Evolutionary conservation across 2,329 filamentous ascomycete genomes (phyloP).

Genomic region (Alternaria angustiovoidea): DNA sequence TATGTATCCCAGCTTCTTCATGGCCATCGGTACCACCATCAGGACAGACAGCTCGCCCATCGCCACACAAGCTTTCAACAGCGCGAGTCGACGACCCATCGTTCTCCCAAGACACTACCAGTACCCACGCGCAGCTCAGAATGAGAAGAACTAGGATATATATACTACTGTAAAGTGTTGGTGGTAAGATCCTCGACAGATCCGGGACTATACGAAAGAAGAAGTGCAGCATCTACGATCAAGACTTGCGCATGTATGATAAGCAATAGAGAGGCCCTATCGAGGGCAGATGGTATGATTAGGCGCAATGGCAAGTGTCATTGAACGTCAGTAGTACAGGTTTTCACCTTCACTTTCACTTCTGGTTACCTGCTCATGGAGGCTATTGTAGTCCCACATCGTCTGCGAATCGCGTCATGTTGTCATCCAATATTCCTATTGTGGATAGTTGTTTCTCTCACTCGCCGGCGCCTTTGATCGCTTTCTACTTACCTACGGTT

Average conservation of each 20-base stretch:
- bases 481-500: not conserved
- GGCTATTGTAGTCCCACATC: not conserved
- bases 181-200: constrained; percentile 6
- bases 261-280: constrained; percentile 1
- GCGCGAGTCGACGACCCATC: constrained; percentile 74
- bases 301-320: constrained; percentile 2
- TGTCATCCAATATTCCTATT: not conserved
- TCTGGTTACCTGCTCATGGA: not conserved
- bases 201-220: constrained; percentile 28
- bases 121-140: constrained; percentile 32
- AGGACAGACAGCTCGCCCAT: constrained; percentile 86
- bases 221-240: constrained; percentile 7
- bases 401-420: not conserved
- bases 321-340: not conserved
- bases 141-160: constrained; percentile 40
- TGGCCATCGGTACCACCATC: constrained; percentile 97
- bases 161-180: not conserved
- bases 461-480: not conserved
- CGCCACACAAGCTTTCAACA: constrained; percentile 76
- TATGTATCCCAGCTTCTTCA: constrained; percentile 77
- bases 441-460: not conserved
- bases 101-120: constrained; percentile 62
- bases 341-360: constrained; percentile 10
- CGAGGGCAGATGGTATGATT: not conserved
- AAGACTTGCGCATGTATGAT: constrained; percentile 24